Evolutionary conservation across 768 basidiomycete species (phyloP), one percentile per base, ranked within the genome.

Genomic region (Sporobolomyces roseus): DNA sequence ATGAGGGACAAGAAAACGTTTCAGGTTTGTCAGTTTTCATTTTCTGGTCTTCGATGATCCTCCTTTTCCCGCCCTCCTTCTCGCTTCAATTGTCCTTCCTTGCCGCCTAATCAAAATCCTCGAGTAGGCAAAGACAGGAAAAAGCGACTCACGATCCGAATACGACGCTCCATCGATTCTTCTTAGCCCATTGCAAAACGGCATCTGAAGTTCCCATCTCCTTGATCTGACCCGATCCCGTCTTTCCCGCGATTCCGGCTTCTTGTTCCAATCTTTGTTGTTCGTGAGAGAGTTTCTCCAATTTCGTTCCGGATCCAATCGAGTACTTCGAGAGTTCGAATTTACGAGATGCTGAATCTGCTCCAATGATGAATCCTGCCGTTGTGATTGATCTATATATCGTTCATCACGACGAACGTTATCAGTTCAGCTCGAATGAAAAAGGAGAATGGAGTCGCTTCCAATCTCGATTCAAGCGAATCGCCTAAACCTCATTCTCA

Each of bases 311-410:
- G 30, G 65, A 54, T 1, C 72, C 72, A 52, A 64, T 21, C 27
- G 51, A 36, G 62, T 73, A 73, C 49, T 73, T 69, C 9, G 23
- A 1, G 21, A 73, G 65, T 65, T 73, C 72, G 53, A 35, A 73
- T 32, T 69, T 60, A 60, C 72, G 72, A 10, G 65, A 46, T 4
- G 67, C 62, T 25, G 58, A 46, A 59, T 73, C 72, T 25, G 72
- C 72, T 1, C 51, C 53, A 48, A 70, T 64, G 62, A 70, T 67
- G 65, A 73, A 73, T 36, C 54, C 52, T 2, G 68, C 68, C 23
- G 65, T 66, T 13, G 49, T 61, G 58, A 59, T 46, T 19, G 72
- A 30, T 30, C 62, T 68, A 65, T 17, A 36, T 6, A n/a, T n/a
- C n/a, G n/a, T n/a, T n/a, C n/a, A n/a, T n/a, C n/a, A n/a, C n/a